A percentile compares a stretch with the other conserved stretches of the same genome.
Conservation (phyloP, 371 early-diverging fungal species). For the Vairimorpha ceranae region DNA sequence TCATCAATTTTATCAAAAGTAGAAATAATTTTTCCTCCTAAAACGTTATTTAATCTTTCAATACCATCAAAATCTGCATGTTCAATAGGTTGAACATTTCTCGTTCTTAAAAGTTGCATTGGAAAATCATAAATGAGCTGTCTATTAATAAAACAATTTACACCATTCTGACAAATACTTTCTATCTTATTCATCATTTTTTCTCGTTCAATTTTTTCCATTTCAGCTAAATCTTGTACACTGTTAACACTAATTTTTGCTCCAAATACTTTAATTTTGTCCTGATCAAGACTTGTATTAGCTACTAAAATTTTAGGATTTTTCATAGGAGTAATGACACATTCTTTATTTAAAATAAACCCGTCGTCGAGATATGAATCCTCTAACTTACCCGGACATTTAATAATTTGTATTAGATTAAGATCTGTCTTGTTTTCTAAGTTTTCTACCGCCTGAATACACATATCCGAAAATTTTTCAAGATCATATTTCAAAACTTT, state of each 20-base stretch:
- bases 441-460: slow-evolving; percentile 83
- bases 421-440: slow-evolving; percentile 66
- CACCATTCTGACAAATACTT: slow-evolving; percentile 68
- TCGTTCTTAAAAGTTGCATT: slow-evolving; percentile 87
- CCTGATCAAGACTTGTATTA: slow-evolving; percentile 85
- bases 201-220: slow-evolving; percentile 93
- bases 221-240: slow-evolving; percentile 86
- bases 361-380: slow-evolving; percentile 94
- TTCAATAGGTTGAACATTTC: slow-evolving; percentile 89
- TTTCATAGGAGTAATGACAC: slow-evolving; percentile 85
- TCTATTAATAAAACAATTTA: slow-evolving; percentile 91
- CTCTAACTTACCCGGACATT: slow-evolving; percentile 83
- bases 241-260: slow-evolving; percentile 90
- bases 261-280: slow-evolving; percentile 98
- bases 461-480: slow-evolving; percentile 85
- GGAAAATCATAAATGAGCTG: slow-evolving; percentile 99
- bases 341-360: slow-evolving; percentile 93
- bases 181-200: slow-evolving; percentile 97
- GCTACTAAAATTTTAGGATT: slow-evolving; percentile 87
- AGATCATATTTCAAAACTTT: slow-evolving; percentile 91
- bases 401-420: slow-evolving; percentile 96
- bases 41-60: slow-evolving; percentile 70
- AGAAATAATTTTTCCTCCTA: slow-evolving; percentile 86
- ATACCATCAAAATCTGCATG: slow-evolving; percentile 98
- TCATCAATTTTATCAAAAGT: slow-evolving; percentile 80